These are phyloP conservation scores for Metschnikowia noctiluminum DNA, from an alignment of 805 yeast species.

Conservation along the genomic window DNA sequence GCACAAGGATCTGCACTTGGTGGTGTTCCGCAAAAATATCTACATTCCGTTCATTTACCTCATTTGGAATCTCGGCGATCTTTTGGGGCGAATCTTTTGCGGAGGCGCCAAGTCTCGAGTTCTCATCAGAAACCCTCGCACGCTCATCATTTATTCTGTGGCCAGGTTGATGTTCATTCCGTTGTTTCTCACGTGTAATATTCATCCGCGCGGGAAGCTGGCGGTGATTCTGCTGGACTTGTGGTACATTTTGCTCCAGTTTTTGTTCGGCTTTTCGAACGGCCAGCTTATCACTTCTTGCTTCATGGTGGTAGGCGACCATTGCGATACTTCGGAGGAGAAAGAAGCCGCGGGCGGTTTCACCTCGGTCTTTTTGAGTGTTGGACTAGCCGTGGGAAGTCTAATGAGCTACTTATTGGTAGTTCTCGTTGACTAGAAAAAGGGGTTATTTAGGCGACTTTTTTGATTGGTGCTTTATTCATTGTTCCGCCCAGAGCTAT, in stretches of 20 bases:
- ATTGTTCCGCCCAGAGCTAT: too few relatives aligned
- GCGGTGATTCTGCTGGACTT: conserved; percentile 54
- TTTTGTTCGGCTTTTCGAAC: conserved; percentile 79
- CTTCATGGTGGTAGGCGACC: conserved; percentile 69
- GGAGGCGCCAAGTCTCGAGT: conserved; percentile 32
- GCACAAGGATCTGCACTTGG: conserved; percentile 21
- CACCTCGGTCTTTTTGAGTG: conserved; percentile 71
- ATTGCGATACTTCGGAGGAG: conserved; percentile 59
- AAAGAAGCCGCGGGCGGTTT: conserved; percentile 94
- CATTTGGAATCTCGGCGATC: conserved; percentile 88
- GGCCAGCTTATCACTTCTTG: conserved; percentile 82
- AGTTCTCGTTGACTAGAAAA: conserved; percentile 19
- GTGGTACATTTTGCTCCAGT: conserved; percentile 66
- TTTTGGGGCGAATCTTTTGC: conserved; percentile 71
- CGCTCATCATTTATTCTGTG: conserved; percentile 52
- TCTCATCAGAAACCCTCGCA: conserved; percentile 39
- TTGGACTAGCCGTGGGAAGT: conserved; percentile 80
- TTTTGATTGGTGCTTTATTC: too few relatives aligned
- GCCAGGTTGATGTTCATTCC: conserved; percentile 63
- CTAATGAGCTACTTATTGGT: conserved; percentile 69
- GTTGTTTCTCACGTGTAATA: conserved; percentile 65
- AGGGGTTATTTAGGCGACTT: not conserved
- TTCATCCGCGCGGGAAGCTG: conserved; percentile 34
- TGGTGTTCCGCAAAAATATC: conserved; percentile 42
- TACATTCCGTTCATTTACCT: conserved; percentile 75